Evolutionary conservation across 208 protist species (phyloP).

Genomic region (Trypanosomatidae sp.): DNA sequence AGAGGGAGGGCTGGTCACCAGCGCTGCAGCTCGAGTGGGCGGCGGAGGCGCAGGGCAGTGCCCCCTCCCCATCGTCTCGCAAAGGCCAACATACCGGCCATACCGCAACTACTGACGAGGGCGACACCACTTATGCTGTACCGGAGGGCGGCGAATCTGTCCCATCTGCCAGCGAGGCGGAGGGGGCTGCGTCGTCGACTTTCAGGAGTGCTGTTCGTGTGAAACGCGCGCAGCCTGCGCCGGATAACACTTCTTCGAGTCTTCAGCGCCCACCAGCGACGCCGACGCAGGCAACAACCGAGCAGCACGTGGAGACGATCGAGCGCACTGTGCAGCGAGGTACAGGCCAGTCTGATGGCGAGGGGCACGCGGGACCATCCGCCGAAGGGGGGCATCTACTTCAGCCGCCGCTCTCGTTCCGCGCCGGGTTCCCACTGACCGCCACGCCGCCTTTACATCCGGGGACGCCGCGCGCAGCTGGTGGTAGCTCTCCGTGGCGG

Average conservation of each 20-base stretch:
- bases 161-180: not conserved
- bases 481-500: not conserved
- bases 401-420: constrained; percentile 4
- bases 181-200: not conserved
- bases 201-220: not conserved
- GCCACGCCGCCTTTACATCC: constrained; percentile 10
- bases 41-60: not conserved
- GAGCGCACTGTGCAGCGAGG: constrained; percentile 15
- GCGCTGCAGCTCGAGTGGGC: constrained; percentile 22
- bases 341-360: not conserved
- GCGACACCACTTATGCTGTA: not conserved
- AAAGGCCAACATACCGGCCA: not conserved
- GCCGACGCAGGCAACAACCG: not conserved
- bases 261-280: not conserved
- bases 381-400: not conserved
- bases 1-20: not conserved
- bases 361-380: not conserved
- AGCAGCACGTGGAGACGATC: constrained; percentile 21
- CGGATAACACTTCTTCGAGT: not conserved
- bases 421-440: not conserved
- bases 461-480: constrained; percentile 1
- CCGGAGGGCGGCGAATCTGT: not conserved
- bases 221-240: not conserved
- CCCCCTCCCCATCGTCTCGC: not conserved
- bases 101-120: not conserved